These are phyloP conservation scores for Puccinellia tenuiflora DNA, from an alignment of 176 grass and related monocot species.

Conservation along the genomic window DNA sequence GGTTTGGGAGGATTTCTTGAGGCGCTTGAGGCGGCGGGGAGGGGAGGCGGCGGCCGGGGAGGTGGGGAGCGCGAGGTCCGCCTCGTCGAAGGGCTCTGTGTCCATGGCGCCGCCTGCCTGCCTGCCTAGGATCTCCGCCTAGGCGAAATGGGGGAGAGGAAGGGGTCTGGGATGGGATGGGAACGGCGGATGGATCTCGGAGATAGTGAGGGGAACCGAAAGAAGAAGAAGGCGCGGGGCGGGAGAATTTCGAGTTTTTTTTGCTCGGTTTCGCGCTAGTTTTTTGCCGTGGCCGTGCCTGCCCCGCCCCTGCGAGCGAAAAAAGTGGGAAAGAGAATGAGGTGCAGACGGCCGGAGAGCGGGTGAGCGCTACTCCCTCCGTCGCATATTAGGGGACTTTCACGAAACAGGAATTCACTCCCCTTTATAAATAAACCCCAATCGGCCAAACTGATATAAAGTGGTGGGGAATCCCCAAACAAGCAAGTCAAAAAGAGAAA, in stretches of 20 bases:
- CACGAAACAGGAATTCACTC: no score
- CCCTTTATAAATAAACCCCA: no score
- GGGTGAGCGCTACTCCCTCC: no score
- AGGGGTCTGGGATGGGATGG: background rate
- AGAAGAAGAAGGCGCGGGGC: background rate
- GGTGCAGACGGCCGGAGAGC: background rate
- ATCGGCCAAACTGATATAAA: no score
- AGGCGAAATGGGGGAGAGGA: background rate
- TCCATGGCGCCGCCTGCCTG: constrained; percentile 32
- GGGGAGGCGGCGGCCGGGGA: constrained; percentile 7
- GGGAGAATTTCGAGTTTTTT: constrained; percentile 33
- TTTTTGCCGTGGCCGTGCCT: background rate
- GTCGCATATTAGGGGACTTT: no score
- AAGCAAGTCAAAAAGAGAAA: no score
- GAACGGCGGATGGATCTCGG: background rate
- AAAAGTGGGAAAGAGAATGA: background rate
- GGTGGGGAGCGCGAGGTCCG: constrained; percentile 18
- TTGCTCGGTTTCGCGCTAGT: constrained; percentile 18
- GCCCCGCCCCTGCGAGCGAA: background rate
- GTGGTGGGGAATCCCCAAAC: no score
- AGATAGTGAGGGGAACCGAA: background rate
- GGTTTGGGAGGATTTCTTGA: constrained; percentile 41
- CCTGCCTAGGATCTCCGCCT: background rate
- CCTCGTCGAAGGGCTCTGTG: constrained; percentile 55
- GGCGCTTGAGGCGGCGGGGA: constrained; percentile 45